Base-by-base conservation (phyloP, 192 early-diverging fungal genomes). In the Podila clonocystis region DNA sequence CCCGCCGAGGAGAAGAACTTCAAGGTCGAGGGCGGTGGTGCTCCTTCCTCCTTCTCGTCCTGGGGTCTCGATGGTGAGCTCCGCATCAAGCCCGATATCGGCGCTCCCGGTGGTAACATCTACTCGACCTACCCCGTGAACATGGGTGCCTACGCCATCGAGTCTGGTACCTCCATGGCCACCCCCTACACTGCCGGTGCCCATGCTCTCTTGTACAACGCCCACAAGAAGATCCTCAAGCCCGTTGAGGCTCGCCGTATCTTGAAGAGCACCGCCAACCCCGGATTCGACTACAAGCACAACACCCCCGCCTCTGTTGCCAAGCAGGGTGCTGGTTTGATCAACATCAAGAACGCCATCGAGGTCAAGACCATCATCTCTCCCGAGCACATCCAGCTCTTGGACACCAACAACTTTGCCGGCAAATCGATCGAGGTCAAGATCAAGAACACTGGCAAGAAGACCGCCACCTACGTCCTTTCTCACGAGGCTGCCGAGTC, bases 161-260 rank as follows among this genome's bases (percentile, higher is more conserved):
- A 85, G n/a, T 87, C 89, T 22, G 95, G 94, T 22, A 96, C 95
- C 12, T 94, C 92, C 30, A 96, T 97, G 95, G 87, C 95, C 6
- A 85, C 88, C 29, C 94, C 95, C 0, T 92, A 93, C 70, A 77
- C 92, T 22, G 87, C 92, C 22, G 95, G 94, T 9, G 71, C 89
- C 4, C 76, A 89, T 4, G 94, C 94, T 2, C 75, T 97, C 31
- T 71, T 92, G 13, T 82, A 89, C 58, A 87, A 92, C 63, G 84
- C 73, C 49, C 62, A 73, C 26, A 84, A 9, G 67, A 73, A 28
- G 87, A 86, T 62, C n/a, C 88, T 92, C 36, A 62, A 26, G 12
- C 63, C 71, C 33, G 33, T 24, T 15, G 59, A 71, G 29, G 68
- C 63, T 41, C 75, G 82, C 24, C 49, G 70, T 9, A 70, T 74